A percentile compares a stretch with the other conserved stretches of the same genome.
Conservation (phyloP, 2,329 filamentous ascomycete genomes). For the Metarhizium sp. region DNA sequence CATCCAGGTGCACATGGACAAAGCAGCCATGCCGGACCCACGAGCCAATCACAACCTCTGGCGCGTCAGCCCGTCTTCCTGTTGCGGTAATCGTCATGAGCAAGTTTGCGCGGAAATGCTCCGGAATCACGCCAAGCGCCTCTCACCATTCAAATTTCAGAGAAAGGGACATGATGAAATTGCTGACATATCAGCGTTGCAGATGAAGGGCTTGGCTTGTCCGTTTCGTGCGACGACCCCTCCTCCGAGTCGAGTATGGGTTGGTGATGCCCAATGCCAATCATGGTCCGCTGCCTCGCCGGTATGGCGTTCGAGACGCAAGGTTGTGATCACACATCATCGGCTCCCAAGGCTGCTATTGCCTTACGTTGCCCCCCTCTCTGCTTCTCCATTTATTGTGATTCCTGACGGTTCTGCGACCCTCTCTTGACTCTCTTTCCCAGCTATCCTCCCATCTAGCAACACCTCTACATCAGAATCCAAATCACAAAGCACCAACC, state of each 20-base stretch:
- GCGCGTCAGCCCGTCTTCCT: no score
- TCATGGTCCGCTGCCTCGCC: not conserved
- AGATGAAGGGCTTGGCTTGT: not conserved
- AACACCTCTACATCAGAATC: not conserved
- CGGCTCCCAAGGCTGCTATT: not conserved
- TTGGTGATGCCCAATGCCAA: not conserved
- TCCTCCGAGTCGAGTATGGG: no score
- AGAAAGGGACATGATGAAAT: not conserved
- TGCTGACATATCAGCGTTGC: not conserved
- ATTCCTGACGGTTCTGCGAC: not conserved
- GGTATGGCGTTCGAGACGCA: not conserved
- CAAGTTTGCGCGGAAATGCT: slow-evolving; percentile 26
- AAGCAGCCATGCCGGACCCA: slow-evolving; percentile 1
- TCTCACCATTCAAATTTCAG: not conserved
- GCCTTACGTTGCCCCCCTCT: not conserved
- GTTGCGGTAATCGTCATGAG: slow-evolving; percentile 19
- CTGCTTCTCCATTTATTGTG: not conserved
- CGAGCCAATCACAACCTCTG: not conserved
- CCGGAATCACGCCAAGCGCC: slow-evolving; percentile 7
- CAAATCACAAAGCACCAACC: not conserved
- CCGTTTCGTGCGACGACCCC: no score
- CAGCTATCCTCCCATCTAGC: not conserved
- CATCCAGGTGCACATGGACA: slow-evolving; percentile 2
- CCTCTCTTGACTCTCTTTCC: slow-evolving; percentile 3
- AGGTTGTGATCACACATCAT: not conserved